Base-by-base conservation (phyloP, 768 basidiomycete species). In the Porphyrellus cyaneotinctus region DNA sequence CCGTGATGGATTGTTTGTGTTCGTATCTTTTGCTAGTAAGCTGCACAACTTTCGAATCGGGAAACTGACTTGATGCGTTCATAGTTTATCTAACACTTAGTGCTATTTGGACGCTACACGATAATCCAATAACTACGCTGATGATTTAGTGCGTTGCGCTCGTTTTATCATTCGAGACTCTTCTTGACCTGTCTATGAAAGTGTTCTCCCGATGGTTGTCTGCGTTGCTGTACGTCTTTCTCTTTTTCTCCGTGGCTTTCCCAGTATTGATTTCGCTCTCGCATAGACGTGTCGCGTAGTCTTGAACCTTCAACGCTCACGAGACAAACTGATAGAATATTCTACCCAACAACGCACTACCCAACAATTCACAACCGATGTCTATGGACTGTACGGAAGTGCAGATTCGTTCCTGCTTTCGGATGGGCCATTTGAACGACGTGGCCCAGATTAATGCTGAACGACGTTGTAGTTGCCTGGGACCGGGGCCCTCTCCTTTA, bases 1-100 rank as follows among this genome's bases (percentile, higher is more conserved):
- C 18, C 56, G 65, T 2, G 64, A 66, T 24, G 60, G 64, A 30
- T 4, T 58, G 3, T 2, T 58, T 1, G 55, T 52, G 12, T 66
- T 67, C 9, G 5, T n/a, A 2, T 50, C 33, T 12, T 11, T 66
- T n/a, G 18, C 24, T 24, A 52, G 64, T 65, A 24, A 64, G 64
- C 18, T 2, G 22, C 4, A 8, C 23, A 8, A 1, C 36, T 15
- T 32, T 18, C 2, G 39, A n/a, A 10, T 42, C 12, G 23, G 17
- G 44, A 20, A 6, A n/a, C 54, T 60, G 15, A 56, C 1, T 20
- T 20, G 7, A 28, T n/a, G 2, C 14, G 18, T 6, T 4, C 30
- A 2, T 28, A 66, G 64, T 9, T 6, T 66, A 61, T 41, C 53
- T 63, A 1, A 2, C 48, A 1, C 2, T 54, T 26, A 42, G 49